These are phyloP conservation scores for Hyparrhenia diplandra DNA, from an alignment of 176 grass and related monocot species.

Conservation along the genomic window DNA sequence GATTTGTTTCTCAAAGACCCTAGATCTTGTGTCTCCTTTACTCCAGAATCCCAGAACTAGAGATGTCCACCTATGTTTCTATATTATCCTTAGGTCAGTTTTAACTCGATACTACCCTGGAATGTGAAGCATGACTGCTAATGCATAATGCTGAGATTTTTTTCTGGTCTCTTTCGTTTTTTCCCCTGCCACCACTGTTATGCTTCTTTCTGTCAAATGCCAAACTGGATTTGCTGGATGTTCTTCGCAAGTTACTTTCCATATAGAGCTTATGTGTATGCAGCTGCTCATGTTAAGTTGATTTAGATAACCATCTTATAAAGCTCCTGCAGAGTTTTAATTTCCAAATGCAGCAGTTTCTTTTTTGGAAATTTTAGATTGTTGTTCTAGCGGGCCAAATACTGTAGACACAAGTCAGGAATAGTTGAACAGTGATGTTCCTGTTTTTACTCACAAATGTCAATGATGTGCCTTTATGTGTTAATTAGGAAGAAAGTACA, in stretches of 20 bases:
- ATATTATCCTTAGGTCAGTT: too few species aligned
- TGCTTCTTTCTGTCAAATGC: too few species aligned
- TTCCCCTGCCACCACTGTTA: too few species aligned
- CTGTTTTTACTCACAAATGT: not conserved
- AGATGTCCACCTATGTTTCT: too few species aligned
- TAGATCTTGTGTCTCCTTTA: too few species aligned
- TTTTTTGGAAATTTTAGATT: not conserved
- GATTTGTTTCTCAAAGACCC: too few species aligned
- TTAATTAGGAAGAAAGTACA: not conserved
- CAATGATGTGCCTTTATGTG: not conserved
- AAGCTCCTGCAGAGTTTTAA: not conserved
- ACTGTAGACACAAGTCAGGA: not conserved
- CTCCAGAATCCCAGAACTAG: too few species aligned
- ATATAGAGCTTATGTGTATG: not conserved
- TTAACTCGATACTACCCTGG: too few species aligned
- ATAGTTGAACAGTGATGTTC: not conserved
- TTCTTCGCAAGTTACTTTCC: not conserved
- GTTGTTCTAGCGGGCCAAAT: too few species aligned
- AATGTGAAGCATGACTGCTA: too few species aligned
- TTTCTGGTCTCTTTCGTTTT: too few species aligned
- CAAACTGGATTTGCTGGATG: not conserved
- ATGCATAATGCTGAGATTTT: too few species aligned
- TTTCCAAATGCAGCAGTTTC: not conserved
- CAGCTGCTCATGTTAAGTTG: not conserved
- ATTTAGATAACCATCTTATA: not conserved